Conservation (phyloP, 805 yeast species). For the Hanseniaspora lindneri region DNA sequence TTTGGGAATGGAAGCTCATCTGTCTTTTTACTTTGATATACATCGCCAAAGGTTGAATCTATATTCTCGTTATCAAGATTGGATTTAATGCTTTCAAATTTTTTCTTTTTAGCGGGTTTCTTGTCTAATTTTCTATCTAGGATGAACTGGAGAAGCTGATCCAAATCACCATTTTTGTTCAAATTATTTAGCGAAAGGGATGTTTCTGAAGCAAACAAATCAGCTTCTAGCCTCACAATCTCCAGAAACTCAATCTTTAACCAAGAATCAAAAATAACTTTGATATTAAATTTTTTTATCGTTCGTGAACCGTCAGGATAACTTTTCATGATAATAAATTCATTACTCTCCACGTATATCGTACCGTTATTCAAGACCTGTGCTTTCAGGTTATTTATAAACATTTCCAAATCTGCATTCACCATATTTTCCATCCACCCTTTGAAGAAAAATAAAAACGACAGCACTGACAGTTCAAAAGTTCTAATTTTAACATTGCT, state of each 20-base stretch:
- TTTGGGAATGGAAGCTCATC: slow-evolving; percentile 2
- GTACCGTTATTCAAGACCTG: slow-evolving; percentile 43
- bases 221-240: slow-evolving; percentile 23
- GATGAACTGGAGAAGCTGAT: slow-evolving; percentile 2
- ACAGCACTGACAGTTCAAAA: slow-evolving; percentile 51
- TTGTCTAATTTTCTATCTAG: slow-evolving; percentile 5
- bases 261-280: slow-evolving; percentile 49
- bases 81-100: neutral
- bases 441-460: slow-evolving; percentile 53
- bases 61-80: neutral
- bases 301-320: slow-evolving; percentile 64
- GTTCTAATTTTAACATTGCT: slow-evolving; percentile 37
- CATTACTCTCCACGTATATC: slow-evolving; percentile 42
- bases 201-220: slow-evolving; percentile 3
- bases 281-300: slow-evolving; percentile 47
- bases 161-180: slow-evolving; percentile 1
- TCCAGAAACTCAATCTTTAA: slow-evolving; percentile 65
- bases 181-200: neutral
- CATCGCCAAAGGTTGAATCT: neutral
- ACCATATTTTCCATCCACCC: slow-evolving; percentile 43
- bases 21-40: neutral
- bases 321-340: slow-evolving; percentile 38
- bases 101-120: neutral
- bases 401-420: slow-evolving; percentile 36
- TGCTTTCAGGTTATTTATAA: slow-evolving; percentile 38